Base-by-base conservation (phyloP, 2,329 filamentous ascomycete genomes). In the Fusarium liriodendri region DNA sequence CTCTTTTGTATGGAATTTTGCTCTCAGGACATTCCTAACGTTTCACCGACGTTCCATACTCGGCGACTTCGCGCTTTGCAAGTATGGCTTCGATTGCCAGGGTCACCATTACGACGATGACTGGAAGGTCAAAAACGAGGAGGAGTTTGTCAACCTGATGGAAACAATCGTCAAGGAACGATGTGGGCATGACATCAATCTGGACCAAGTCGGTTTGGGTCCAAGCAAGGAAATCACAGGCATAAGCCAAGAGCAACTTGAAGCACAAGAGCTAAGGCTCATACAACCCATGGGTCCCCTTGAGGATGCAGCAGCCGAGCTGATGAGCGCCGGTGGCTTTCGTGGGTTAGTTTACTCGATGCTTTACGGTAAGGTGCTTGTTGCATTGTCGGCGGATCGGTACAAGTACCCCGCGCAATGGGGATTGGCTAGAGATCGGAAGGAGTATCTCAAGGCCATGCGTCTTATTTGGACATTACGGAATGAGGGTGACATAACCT, bases 311-410 rank as follows among this genome's bases (percentile, higher is more conserved):
- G 14, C 16, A 0, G 9, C 42, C 5, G 69, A 72, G 10, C 35
- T 60, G 25, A 1, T 6, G 3, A 58, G 57, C 35, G 16, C 18
- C 2, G 69, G 70, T 0, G 70, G 60, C 1, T 38, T 72, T 0
- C 52, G 69, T 0, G 69, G 69, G 5, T 14, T 72, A 3, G 6
- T 52, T 1, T 22, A 69, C 20, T 27, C 6, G 2, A 72, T 72
- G 70, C 33, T 72, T 0, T 66, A 72, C 22, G 45, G 29, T 0
- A 27, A 6, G 20, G 27, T 61, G 1, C 14, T 72, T 1, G 0
- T 22, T 1, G 27, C 18, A n/a, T 64, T 38, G 22, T 60, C 25
- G 22, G 10, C 13, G 5, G 18, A 2, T 29, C 18, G 27, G n/a
- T 52, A 52, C 47, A 52, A 25, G 18, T 14, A 14, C 10, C 25